phyloP scores from a whole-genome alignment of 2,329 filamentous ascomycete genomes.

The Ilyonectria mors-panacis region DNA sequence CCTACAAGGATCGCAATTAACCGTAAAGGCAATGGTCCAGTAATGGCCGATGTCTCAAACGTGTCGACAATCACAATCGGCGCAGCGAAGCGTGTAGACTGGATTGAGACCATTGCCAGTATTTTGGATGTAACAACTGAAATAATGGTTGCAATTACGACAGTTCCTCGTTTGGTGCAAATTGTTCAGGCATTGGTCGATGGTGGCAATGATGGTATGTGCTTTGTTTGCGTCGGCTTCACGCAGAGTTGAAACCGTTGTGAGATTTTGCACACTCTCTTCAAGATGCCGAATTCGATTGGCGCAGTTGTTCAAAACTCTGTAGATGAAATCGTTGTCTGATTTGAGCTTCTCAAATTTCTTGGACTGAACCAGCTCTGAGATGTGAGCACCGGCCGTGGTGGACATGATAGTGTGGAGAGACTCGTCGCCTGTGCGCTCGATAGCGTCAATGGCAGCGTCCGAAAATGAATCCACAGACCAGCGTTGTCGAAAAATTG shows the following conservation, averaged over 20 bases:
- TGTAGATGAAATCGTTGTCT: not conserved
- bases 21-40: not conserved
- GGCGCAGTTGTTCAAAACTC: not conserved
- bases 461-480: not conserved
- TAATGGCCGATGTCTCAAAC: not conserved
- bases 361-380: not conserved
- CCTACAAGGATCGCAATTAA: too few species aligned
- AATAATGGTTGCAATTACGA: conserved; percentile 5
- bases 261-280: not conserved
- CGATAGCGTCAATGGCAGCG: not conserved
- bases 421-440: not conserved
- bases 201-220: not conserved
- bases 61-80: conserved; percentile 12
- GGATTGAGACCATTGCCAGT: not conserved
- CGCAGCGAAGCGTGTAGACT: conserved; percentile 6
- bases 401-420: not conserved
- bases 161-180: not conserved
- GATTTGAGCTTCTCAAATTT: not conserved
- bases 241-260: not conserved
- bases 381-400: not conserved
- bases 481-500: conserved; percentile 5
- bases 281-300: not conserved
- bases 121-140: conserved; percentile 17
- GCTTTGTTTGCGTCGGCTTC: not conserved
- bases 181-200: not conserved